Conservation (phyloP, 768 basidiomycete genomes). For the Termitomyces sp. region DNA sequence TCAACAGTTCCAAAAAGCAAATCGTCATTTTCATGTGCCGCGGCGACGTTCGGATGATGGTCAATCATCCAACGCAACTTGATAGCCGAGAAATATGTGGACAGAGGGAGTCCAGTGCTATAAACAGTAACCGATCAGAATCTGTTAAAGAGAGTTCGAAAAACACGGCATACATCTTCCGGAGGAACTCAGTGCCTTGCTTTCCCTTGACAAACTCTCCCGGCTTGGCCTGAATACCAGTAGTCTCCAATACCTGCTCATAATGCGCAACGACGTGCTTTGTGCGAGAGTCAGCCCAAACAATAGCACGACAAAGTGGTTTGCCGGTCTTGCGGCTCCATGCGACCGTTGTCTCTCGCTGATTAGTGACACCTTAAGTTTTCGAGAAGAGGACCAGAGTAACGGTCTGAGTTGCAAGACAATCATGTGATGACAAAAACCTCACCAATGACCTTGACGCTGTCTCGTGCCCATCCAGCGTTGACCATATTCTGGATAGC, state of each 20-base stretch:
- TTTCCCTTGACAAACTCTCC: slow-evolving; percentile 70
- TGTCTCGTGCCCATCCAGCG: slow-evolving; percentile 73
- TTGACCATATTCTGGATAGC: slow-evolving; percentile 69
- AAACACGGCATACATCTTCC: slow-evolving; percentile 53
- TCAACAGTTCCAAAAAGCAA: slow-evolving; percentile 94
- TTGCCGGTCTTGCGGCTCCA: slow-evolving; percentile 92
- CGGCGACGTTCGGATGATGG: slow-evolving; percentile 68
- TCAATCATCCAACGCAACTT: slow-evolving; percentile 98
- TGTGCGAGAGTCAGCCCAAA: slow-evolving; percentile 96
- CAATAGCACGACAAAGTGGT: slow-evolving; percentile 85
- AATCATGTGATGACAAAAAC: slow-evolving; percentile 16
- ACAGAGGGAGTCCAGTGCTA: slow-evolving; percentile 91
- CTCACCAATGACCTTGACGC: slow-evolving; percentile 90
- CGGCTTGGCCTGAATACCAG: slow-evolving; percentile 68
- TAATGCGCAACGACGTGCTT: slow-evolving; percentile 81
- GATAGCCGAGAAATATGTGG: slow-evolving; percentile 97
- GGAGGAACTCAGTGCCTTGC: slow-evolving; percentile 62
- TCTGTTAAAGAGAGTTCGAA: neutral
- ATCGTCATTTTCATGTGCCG: slow-evolving; percentile 78
- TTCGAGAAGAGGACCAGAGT: neutral
- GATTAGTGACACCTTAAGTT: slow-evolving; percentile 84
- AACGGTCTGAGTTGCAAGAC: neutral
- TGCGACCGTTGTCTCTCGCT: slow-evolving; percentile 91
- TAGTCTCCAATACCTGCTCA: slow-evolving; percentile 64
- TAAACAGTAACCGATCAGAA: slow-evolving; percentile 4